Evolutionary conservation across 345 rosid species (phyloP).

Genomic region (Ricinus communis): DNA sequence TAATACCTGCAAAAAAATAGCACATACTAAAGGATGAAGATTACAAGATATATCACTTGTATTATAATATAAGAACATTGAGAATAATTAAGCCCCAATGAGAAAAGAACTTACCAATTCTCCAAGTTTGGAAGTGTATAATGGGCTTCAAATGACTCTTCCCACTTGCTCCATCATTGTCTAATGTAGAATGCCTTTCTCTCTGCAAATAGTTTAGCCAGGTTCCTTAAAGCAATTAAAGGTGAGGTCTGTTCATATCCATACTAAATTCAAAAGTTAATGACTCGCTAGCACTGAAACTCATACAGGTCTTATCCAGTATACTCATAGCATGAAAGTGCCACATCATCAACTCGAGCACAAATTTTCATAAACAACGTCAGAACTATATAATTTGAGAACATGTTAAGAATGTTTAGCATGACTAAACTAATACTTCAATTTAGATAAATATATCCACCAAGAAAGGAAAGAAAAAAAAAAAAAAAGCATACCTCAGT

Average conservation of each 20-base stretch:
- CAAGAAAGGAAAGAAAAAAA: neutral
- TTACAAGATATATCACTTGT: slow-evolving; percentile 1
- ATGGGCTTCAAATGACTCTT: slow-evolving; percentile 75
- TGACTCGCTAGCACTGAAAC: neutral
- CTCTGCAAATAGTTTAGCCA: slow-evolving; percentile 56
- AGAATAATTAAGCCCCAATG: slow-evolving; percentile 2
- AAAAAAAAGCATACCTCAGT: slow-evolving; percentile 53
- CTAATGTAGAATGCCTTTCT: slow-evolving; percentile 63
- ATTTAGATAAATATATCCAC: neutral
- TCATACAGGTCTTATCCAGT: neutral
- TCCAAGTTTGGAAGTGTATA: slow-evolving; percentile 88
- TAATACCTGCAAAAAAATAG: slow-evolving; percentile 59
- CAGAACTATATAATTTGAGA: no score
- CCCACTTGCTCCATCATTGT: slow-evolving; percentile 54
- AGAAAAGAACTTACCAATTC: slow-evolving; percentile 71
- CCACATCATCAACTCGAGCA: neutral
- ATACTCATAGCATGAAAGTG: neutral
- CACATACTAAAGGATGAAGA: slow-evolving; percentile 23
- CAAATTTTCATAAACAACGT: neutral
- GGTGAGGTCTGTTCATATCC: neutral
- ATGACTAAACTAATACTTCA: neutral
- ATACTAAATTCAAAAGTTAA: neutral
- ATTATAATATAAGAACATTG: neutral
- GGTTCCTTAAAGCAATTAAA: slow-evolving; percentile 13
- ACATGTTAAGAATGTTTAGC: neutral